These are phyloP conservation scores for Smittium culicis DNA, from an alignment of 371 early-diverging fungal species.

Conservation along the genomic window DNA sequence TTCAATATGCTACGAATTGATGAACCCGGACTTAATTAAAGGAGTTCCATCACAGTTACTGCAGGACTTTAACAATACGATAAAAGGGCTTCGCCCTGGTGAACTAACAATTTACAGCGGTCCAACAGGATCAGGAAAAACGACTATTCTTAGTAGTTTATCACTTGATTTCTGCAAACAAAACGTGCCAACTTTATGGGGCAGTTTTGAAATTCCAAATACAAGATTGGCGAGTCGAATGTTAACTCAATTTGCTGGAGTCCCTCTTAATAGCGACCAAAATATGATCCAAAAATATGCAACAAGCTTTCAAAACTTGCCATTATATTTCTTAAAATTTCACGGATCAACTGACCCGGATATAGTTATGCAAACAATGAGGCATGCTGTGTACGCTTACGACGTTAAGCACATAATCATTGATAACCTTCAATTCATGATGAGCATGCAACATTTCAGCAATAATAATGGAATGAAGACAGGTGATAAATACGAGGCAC, in stretches of 20 bases:
- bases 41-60: conserved; percentile 47
- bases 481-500: conserved; percentile 53
- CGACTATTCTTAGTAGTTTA: conserved; percentile 59
- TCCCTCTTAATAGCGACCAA: conserved; percentile 36
- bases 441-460: conserved; percentile 47
- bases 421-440: conserved; percentile 70
- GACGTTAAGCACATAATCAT: conserved; percentile 59
- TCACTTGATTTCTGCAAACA: conserved; percentile 54
- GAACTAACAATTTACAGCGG: conserved; percentile 63
- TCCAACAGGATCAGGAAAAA: conserved; percentile 61
- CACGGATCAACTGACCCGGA: conserved; percentile 54
- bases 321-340: conserved; percentile 60
- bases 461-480: conserved; percentile 8
- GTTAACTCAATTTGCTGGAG: conserved; percentile 51
- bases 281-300: conserved; percentile 11
- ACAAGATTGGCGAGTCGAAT: conserved; percentile 52
- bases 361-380: conserved; percentile 52
- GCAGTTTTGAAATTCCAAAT: conserved; percentile 65
- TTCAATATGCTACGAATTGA: conserved; percentile 48
- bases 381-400: conserved; percentile 52
- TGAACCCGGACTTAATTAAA: conserved; percentile 46
- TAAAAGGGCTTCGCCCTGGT: conserved; percentile 60
- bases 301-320: conserved; percentile 51
- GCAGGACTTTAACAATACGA: conserved; percentile 42
- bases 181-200: conserved; percentile 67